Conservation (phyloP, 106 monocot genomes). For the Apostasia shenzhenica region DNA sequence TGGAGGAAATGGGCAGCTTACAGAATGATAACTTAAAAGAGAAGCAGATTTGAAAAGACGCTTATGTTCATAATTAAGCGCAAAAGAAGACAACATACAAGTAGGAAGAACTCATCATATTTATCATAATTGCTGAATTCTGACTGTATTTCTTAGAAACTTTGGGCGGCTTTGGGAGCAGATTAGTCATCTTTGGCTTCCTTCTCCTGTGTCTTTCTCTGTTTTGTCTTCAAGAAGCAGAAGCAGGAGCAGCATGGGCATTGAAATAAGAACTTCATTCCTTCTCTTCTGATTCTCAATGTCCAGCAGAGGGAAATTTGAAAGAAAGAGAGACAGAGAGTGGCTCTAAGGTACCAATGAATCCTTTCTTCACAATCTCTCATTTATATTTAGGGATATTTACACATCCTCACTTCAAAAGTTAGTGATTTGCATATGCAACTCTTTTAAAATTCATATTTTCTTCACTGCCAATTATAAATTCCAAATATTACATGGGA, state of each 20-base stretch:
- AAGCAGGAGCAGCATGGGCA: constrained; percentile 56
- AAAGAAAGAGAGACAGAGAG: not conserved
- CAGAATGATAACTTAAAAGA: not conserved
- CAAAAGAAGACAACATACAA: not conserved
- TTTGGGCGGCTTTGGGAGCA: not conserved
- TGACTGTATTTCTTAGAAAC: not conserved
- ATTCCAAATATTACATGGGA: too few species aligned
- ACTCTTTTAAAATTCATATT: too few species aligned
- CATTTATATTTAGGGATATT: too few species aligned
- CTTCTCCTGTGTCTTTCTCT: constrained; percentile 27
- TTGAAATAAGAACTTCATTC: constrained; percentile 54
- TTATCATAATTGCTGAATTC: not conserved
- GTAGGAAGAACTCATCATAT: not conserved
- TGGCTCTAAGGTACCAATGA: not conserved
- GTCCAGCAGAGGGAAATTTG: too few species aligned
- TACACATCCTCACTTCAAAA: too few species aligned
- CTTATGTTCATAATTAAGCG: too few species aligned
- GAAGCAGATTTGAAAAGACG: not conserved
- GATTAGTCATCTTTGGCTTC: constrained; percentile 26
- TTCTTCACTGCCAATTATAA: too few species aligned
- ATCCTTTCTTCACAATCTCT: not conserved
- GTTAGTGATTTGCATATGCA: too few species aligned
- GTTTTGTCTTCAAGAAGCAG: constrained; percentile 52
- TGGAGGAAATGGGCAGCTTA: constrained; percentile 4
- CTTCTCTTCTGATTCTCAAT: not conserved